These are phyloP conservation scores for Daldinia sp. DNA, from an alignment of 2,329 filamentous ascomycete species.

Conservation along the genomic window DNA sequence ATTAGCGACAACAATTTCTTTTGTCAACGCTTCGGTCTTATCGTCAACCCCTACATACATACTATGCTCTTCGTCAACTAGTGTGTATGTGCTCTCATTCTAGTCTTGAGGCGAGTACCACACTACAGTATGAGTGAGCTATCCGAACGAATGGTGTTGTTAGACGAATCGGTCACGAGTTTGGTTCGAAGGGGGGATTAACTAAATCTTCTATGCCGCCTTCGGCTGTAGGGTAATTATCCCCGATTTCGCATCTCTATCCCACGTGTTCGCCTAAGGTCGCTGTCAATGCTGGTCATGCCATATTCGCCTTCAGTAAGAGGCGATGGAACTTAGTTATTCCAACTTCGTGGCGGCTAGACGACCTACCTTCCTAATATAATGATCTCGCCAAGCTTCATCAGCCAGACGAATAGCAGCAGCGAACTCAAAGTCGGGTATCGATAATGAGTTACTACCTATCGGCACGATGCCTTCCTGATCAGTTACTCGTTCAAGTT, in stretches of 20 bases:
- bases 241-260: constrained; percentile 18
- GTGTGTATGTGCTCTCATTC: constrained; percentile 6
- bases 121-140: constrained; percentile 8
- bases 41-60: constrained; percentile 3
- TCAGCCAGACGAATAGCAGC: constrained; percentile 24
- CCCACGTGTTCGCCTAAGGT: constrained; percentile 31
- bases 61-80: neutral
- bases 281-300: constrained; percentile 20
- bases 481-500: constrained; percentile 3
- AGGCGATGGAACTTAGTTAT: constrained; percentile 19
- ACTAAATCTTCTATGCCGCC: constrained; percentile 6
- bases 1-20: neutral
- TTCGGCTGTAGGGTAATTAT: constrained; percentile 9
- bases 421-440: constrained; percentile 7
- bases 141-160: constrained; percentile 5
- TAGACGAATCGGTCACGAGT: constrained; percentile 1
- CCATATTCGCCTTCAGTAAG: constrained; percentile 24
- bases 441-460: constrained; percentile 4
- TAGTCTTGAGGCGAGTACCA: constrained; percentile 12
- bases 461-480: neutral
- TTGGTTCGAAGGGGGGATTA: constrained; percentile 30
- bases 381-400: constrained; percentile 7
- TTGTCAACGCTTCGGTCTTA: constrained; percentile 17
- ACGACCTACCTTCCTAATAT: constrained; percentile 37
- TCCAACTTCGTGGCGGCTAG: constrained; percentile 2